Evolutionary conservation across 2,329 filamentous ascomycete genomes (phyloP), one percentile per base, ranked within the genome.

Genomic region (Lasiodiplodia gonubiensis): DNA sequence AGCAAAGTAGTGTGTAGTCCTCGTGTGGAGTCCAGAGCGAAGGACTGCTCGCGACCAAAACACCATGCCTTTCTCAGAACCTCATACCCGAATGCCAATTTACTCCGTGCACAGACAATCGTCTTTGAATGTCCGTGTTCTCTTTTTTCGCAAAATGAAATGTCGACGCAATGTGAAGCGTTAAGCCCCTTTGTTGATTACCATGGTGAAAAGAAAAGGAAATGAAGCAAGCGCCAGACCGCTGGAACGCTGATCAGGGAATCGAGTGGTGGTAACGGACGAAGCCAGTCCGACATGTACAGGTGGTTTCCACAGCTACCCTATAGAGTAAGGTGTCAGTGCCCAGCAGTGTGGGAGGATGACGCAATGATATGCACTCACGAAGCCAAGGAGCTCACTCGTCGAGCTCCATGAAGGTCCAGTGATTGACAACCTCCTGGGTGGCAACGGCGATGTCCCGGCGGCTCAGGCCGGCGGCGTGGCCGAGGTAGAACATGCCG

Each of bases 401-500:
- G 1, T 49, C 57, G 8, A 27, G n/a, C 7, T 61, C 57, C 8
- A 61, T 33, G 42, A 61, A 61, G 39, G 42, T 61, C 57, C 57
- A 61, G 25, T 27, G 30, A 25, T 48, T 48, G 42, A 61, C 39
- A 12, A 49, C 39, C 11, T 61, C 57, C 39, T 61, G 57, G 27
- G 39, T 49, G 35, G 57, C 42, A 4, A 33, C 37, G 57, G 23
- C 39, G 25, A 49, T 61, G 10, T 49, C 39, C 27, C 42, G 39
- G 18, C 42, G 39, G 57, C 18, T 33, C 21, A 61, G 18, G 42
- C 57, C 57, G 27, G 57, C 39, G n/a, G 39, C 39, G 57, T 61
- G 25, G 57, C 39, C 57, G 25, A 61, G 25, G 42, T 48, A 49
- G 57, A 61, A 49, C 39, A 61, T 48, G 39, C 57, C 57, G 42